These are phyloP conservation scores for Pleurotus tuber-regium DNA, from an alignment of 768 basidiomycete genomes.

Conservation along the genomic window DNA sequence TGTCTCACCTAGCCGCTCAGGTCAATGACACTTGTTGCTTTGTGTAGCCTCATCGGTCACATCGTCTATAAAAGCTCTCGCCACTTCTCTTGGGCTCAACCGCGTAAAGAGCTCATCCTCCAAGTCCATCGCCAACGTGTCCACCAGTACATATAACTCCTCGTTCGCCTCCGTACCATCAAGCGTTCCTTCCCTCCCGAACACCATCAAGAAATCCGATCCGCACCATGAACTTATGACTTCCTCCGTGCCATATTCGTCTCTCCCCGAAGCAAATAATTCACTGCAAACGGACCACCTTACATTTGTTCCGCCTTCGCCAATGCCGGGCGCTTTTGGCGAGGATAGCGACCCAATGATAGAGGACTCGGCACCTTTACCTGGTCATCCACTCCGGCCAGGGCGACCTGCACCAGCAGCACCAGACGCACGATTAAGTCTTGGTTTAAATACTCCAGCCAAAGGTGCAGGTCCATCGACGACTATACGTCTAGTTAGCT, in stretches of 20 bases:
- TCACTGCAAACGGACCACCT: conserved; percentile 49
- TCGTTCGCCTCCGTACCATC: conserved; percentile 20
- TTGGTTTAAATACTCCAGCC: conserved; percentile 44
- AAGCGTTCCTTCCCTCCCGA: conserved; percentile 13
- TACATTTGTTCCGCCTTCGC: conserved; percentile 36
- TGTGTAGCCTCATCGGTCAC: conserved; percentile 53
- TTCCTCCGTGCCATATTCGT: conserved; percentile 41
- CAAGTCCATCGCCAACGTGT: conserved; percentile 21
- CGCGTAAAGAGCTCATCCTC: conserved; percentile 35
- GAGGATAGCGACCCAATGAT: conserved; percentile 25
- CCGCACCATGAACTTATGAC: conserved; percentile 35
- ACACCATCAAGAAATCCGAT: conserved; percentile 14
- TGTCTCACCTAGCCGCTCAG: too few species aligned
- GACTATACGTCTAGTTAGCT: conserved; percentile 50
- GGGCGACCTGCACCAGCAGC: conserved; percentile 56
- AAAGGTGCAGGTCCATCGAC: conserved; percentile 42
- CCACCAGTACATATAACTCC: conserved; percentile 22
- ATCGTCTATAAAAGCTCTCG: conserved; percentile 75
- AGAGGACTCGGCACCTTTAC: conserved; percentile 43
- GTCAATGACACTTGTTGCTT: conserved; percentile 16
- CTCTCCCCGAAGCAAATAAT: conserved; percentile 28
- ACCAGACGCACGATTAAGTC: conserved; percentile 55
- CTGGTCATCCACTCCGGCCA: conserved; percentile 55
- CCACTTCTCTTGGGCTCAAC: conserved; percentile 73
- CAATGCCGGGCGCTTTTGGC: conserved; percentile 19